Evolutionary conservation across 2,329 filamentous ascomycete species (phyloP), one percentile per base, ranked within the genome.

Genomic region (Fusarium tupiense): DNA sequence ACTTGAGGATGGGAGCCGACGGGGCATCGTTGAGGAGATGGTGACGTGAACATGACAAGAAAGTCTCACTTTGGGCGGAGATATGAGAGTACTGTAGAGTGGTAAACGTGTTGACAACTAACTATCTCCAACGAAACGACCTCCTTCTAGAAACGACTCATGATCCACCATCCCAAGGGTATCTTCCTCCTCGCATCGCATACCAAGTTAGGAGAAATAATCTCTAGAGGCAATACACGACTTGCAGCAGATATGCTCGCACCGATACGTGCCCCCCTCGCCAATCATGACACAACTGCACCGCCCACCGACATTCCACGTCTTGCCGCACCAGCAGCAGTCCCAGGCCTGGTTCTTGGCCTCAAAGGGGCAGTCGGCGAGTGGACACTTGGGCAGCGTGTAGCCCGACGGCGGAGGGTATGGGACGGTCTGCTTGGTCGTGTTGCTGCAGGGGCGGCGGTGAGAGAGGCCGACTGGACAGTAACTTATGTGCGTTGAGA

Each of bases 321-420:
- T 81, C 75, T 88, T 88, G 35, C 87, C 87, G 66, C 87, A 89
- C 86, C 86, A 88, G 79, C 87, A 89, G 79, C 87, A 89, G 79
- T 87, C 87, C 87, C 87, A 89, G 71, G 79, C 83, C 38, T 87
- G 82, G 64, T 86, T 84, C 66, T 85, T 84, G 54, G 81, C 80
- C 79, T 88, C 86, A 73, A 87, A 89, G 13, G 87, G 86, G 62
- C 87, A 89, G 57, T 82, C 81, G 13, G 83, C 72, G 64, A 88
- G 78, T 50, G 86, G 85, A 72, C 87, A 88, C 67, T 84, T 83
- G 54, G 84, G 83, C 33, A 80, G 67, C 24, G 74, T 72, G 76
- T 84, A 85, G 70, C 84, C 83, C 10, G 85, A 83, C 24, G 86
- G 86, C 24, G 85, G 85, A 57, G 87, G 86, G 77, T 87, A 86